Conservation (phyloP, 192 early-diverging fungal species). For the Phlyctochytrium bullatum region DNA sequence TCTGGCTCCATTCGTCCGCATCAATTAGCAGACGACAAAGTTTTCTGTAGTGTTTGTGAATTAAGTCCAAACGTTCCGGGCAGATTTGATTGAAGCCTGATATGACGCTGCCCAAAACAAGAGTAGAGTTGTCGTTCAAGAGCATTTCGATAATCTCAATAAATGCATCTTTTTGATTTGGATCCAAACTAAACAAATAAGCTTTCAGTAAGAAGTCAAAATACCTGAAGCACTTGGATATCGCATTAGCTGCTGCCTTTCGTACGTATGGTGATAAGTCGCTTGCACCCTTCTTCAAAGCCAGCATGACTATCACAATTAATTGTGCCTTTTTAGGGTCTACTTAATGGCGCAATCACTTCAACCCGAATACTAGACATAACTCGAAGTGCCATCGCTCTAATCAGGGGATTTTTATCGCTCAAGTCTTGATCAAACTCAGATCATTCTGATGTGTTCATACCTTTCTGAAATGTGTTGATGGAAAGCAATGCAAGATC, state of each 20-base stretch:
- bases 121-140: constrained; percentile 79
- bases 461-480: constrained; percentile 92
- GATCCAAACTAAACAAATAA: constrained; percentile 64
- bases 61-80: constrained; percentile 77
- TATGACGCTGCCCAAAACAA: constrained; percentile 84
- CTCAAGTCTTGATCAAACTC: constrained; percentile 63
- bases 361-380: constrained; percentile 93
- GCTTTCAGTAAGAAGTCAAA: constrained; percentile 5
- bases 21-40: constrained; percentile 82
- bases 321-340: not conserved
- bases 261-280: constrained; percentile 93
- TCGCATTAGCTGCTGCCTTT: constrained; percentile 86
- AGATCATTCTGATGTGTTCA: not conserved
- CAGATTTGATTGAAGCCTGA: constrained; percentile 85
- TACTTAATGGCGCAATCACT: constrained; percentile 81
- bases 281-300: constrained; percentile 79
- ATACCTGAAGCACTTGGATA: constrained; percentile 82
- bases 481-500: constrained; percentile 93
- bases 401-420: constrained; percentile 88
- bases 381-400: constrained; percentile 93
- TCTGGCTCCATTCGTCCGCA: constrained; percentile 95
- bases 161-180: constrained; percentile 69
- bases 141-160: constrained; percentile 72
- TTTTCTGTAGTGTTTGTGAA: constrained; percentile 87
- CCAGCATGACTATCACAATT: constrained; percentile 63